A percentile compares a stretch with the other conserved stretches of the same genome.
Conservation (phyloP, 805 yeast species). For the Spathaspora arborariae region DNA sequence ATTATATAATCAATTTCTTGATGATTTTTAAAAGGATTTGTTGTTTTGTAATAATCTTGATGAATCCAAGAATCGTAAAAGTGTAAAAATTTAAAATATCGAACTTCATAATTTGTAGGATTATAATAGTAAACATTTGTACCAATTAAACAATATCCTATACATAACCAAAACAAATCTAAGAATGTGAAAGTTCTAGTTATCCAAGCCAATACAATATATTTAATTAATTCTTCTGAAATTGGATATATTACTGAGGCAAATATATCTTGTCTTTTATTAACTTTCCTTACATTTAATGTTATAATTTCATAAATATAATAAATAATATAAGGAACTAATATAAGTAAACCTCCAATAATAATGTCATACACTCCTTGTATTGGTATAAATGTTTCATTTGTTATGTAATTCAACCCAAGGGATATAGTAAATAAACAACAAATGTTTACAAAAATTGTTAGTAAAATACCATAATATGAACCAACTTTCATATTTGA, state of each 20-base stretch:
- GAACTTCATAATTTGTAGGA: slow-evolving; percentile 10
- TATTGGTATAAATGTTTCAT: neutral
- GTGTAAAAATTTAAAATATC: slow-evolving; percentile 13
- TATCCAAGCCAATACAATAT: slow-evolving; percentile 5
- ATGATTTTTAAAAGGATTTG: slow-evolving; percentile 8
- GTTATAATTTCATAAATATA: slow-evolving; percentile 6
- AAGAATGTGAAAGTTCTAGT: slow-evolving; percentile 4
- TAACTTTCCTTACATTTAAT: neutral
- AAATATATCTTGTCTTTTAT: slow-evolving; percentile 4
- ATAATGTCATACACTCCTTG: neutral
- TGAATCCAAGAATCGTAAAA: slow-evolving; percentile 16
- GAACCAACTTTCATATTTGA: neutral
- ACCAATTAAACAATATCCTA: slow-evolving; percentile 3
- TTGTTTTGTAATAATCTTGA: slow-evolving; percentile 10
- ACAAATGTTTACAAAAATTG: neutral
- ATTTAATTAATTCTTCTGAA: slow-evolving; percentile 11
- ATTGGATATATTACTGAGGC: slow-evolving; percentile 14
- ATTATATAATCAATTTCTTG: slow-evolving; percentile 10
- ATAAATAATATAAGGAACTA: slow-evolving; percentile 3
- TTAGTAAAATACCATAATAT: neutral
- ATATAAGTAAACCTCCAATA: slow-evolving; percentile 3
- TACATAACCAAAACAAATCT: slow-evolving; percentile 7
- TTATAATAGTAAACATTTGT: slow-evolving; percentile 2
- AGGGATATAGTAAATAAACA: neutral
- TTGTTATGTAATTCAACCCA: neutral